Evolutionary conservation across 169 alveolate genomes (phyloP).

Genomic region (Plasmodium cynomolgi): DNA sequence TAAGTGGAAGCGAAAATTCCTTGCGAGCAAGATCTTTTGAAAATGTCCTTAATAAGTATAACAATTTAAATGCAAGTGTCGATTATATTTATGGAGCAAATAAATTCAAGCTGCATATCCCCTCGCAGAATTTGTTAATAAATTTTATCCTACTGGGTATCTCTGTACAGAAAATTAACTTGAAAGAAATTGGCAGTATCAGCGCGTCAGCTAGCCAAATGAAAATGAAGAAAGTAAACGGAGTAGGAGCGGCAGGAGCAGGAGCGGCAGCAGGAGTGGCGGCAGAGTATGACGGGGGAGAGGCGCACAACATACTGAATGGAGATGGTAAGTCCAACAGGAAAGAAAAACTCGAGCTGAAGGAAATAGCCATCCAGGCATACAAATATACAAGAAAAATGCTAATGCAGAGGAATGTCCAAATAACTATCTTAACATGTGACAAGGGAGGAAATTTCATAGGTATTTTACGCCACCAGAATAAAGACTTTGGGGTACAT

Average conservation of each 20-base stretch:
- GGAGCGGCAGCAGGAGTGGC: no score
- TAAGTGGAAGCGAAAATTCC: conserved; percentile 72
- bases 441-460: conserved; percentile 75
- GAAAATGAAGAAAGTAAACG: background rate
- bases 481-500: conserved; percentile 36
- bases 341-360: conserved; percentile 52
- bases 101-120: conserved; percentile 47
- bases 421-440: conserved; percentile 53
- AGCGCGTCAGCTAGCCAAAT: background rate
- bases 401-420: conserved; percentile 70
- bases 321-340: conserved; percentile 14
- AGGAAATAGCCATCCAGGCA: conserved; percentile 55
- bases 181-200: conserved; percentile 22
- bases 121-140: conserved; percentile 66
- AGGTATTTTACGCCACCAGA: conserved; percentile 49
- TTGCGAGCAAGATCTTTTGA: conserved; percentile 70
- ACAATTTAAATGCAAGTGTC: conserved; percentile 64
- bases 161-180: conserved; percentile 52
- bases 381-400: conserved; percentile 60
- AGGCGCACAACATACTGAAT: background rate
- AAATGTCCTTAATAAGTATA: conserved; percentile 54
- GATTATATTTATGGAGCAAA: conserved; percentile 74
- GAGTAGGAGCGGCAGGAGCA: no score
- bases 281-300: conserved; percentile 17
- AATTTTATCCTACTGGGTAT: conserved; percentile 62